Evolutionary conservation across 2,329 filamentous ascomycete genomes (phyloP).

Genomic region (Phialocephala subalpina): DNA sequence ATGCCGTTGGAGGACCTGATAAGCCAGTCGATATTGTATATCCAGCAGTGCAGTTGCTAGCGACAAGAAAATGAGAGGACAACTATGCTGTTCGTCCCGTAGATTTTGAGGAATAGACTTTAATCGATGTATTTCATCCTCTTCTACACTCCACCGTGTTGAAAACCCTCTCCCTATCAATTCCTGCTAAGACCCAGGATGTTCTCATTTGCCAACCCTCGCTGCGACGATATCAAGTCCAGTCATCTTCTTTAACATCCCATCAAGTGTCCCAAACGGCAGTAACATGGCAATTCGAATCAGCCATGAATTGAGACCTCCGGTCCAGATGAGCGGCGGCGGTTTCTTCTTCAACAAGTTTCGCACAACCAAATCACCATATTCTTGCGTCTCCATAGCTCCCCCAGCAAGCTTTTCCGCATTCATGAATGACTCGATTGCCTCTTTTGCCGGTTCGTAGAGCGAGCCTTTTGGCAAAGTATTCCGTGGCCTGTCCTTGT

Average conservation of each 20-base stretch:
- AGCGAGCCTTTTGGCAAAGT: slow-evolving; percentile 27
- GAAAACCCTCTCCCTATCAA: too few relatives aligned
- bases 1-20: slow-evolving; percentile 7
- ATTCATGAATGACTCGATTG: slow-evolving; percentile 14
- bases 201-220: too few relatives aligned
- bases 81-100: neutral
- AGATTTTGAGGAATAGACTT: neutral
- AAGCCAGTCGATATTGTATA: slow-evolving; percentile 12
- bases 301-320: slow-evolving; percentile 21
- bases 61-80: slow-evolving; percentile 52
- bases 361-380: neutral
- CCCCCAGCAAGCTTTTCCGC: too few relatives aligned
- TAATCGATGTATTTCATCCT: neutral
- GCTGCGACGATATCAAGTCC: slow-evolving; percentile 17
- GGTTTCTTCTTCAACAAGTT: neutral
- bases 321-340: too few relatives aligned
- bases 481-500: neutral
- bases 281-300: slow-evolving; percentile 21
- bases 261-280: slow-evolving; percentile 28
- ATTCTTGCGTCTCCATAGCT: neutral
- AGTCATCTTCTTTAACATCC: slow-evolving; percentile 36
- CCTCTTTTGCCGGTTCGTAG: slow-evolving; percentile 26
- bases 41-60: slow-evolving; percentile 48
- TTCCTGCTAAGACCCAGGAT: too few relatives aligned
- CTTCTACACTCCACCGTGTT: too few relatives aligned